These are phyloP conservation scores for Apiospora pterosperma DNA, from an alignment of 2,329 filamentous ascomycete genomes.

Conservation along the genomic window DNA sequence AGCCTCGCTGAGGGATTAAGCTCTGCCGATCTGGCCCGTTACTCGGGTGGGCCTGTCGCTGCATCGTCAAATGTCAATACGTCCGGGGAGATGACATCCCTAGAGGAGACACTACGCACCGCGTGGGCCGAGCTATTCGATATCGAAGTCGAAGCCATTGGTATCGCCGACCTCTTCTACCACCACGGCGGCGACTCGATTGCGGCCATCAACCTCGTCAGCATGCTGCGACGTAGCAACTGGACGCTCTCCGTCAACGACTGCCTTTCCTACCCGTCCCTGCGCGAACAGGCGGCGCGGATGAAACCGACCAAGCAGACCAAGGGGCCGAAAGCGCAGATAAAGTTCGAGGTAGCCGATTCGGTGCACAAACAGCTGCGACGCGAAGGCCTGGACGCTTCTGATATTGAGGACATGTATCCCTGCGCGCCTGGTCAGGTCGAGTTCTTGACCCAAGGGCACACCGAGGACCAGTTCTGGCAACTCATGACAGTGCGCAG, in stretches of 20 bases:
- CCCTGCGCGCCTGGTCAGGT: constrained; percentile 26
- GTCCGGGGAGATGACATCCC: constrained; percentile 6
- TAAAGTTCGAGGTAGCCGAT: constrained; percentile 8
- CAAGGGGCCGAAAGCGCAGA: constrained; percentile 5
- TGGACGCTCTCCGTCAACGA: constrained; percentile 19
- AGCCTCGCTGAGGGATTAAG: constrained; percentile 9
- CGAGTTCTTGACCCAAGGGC: constrained; percentile 25
- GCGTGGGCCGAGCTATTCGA: constrained; percentile 11
- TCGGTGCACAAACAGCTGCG: constrained; percentile 2
- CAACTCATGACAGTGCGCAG: constrained; percentile 21
- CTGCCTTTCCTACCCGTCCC: constrained; percentile 18
- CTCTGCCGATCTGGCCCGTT: constrained; percentile 6
- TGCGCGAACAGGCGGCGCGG: constrained; percentile 15
- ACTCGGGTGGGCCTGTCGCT: not conserved
- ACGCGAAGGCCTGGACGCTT: constrained; percentile 3
- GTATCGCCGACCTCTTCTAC: constrained; percentile 29
- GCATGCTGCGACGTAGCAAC: constrained; percentile 22
- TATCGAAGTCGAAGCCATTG: constrained; percentile 10
- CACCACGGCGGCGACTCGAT: constrained; percentile 36
- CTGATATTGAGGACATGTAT: constrained; percentile 21
- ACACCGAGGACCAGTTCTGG: constrained; percentile 19
- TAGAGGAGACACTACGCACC: constrained; percentile 9
- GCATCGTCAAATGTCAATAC: not conserved
- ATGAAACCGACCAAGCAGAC: constrained; percentile 1
- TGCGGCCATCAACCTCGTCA: constrained; percentile 41